Conservation (phyloP, 805 yeast species). For the Yamadazyma takamatsuzukensis region DNA sequence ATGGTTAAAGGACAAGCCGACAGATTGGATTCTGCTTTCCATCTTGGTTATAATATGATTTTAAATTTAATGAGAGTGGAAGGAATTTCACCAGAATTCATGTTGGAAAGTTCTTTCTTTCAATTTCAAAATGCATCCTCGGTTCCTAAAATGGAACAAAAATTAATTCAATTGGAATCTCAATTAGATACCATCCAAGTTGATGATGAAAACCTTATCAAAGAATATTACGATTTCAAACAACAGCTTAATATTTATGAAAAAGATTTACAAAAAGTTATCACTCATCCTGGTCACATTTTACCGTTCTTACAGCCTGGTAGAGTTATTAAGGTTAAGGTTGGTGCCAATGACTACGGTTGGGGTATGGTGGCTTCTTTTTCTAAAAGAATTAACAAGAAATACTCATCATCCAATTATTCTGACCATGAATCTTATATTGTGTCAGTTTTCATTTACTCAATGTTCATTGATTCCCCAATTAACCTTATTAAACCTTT, state of each 20-base stretch:
- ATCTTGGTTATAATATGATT: slow-evolving; percentile 95
- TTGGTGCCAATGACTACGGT: slow-evolving; percentile 73
- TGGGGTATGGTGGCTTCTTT: slow-evolving; percentile 90
- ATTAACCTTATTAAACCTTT: slow-evolving; percentile 71
- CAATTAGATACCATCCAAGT: slow-evolving; percentile 49
- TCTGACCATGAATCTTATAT: slow-evolving; percentile 88
- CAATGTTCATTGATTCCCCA: slow-evolving; percentile 83
- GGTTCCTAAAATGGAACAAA: slow-evolving; percentile 78
- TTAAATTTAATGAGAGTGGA: slow-evolving; percentile 94
- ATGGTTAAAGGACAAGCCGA: slow-evolving; percentile 99
- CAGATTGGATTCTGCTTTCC: slow-evolving; percentile 95
- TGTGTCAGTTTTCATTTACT: slow-evolving; percentile 76
- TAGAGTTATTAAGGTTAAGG: slow-evolving; percentile 66
- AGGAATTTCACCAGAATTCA: slow-evolving; percentile 96
- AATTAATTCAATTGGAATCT: slow-evolving; percentile 51
- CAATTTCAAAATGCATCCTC: slow-evolving; percentile 93
- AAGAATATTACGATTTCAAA: slow-evolving; percentile 78
- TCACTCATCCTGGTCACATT: slow-evolving; percentile 87
- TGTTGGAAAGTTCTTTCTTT: slow-evolving; percentile 90
- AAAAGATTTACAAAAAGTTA: slow-evolving; percentile 72
- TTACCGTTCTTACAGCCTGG: slow-evolving; percentile 87
- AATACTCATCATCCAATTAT: slow-evolving; percentile 53
- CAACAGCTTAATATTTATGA: slow-evolving; percentile 68
- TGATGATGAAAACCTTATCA: slow-evolving; percentile 71
- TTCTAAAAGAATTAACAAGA: slow-evolving; percentile 63